These are phyloP conservation scores for Sporothrix brasiliensis DNA, from an alignment of 2,329 filamentous ascomycete species.

Conservation along the genomic window DNA sequence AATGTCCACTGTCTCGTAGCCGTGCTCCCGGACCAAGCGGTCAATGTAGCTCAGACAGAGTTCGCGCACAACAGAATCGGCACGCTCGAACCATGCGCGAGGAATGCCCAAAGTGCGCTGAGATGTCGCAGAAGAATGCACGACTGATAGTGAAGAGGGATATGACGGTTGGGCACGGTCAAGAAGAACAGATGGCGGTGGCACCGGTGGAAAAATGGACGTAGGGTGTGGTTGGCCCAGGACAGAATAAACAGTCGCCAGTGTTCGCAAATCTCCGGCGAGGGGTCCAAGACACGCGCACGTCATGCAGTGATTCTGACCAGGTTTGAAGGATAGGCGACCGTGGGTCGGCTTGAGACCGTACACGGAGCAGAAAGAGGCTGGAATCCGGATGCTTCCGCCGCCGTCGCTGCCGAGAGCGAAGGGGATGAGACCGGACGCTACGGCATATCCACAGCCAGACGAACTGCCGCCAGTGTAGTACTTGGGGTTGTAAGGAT, in stretches of 20 bases:
- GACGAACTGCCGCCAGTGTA: slow-evolving; percentile 79
- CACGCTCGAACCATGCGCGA: slow-evolving; percentile 62
- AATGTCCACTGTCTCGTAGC: slow-evolving; percentile 59
- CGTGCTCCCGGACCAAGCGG: slow-evolving; percentile 55
- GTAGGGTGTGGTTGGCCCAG: slow-evolving; percentile 66
- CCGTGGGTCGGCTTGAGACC: slow-evolving; percentile 73
- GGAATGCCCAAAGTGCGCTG: slow-evolving; percentile 65
- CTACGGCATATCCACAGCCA: slow-evolving; percentile 71
- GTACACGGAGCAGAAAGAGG: slow-evolving; percentile 71
- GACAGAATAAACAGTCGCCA: slow-evolving; percentile 66
- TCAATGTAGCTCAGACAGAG: slow-evolving; percentile 52
- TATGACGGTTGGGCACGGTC: slow-evolving; percentile 33
- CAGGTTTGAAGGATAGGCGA: slow-evolving; percentile 65
- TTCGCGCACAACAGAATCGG: slow-evolving; percentile 48
- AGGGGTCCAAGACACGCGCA: slow-evolving; percentile 70
- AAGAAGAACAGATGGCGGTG: slow-evolving; percentile 38
- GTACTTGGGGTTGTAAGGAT: slow-evolving; percentile 72
- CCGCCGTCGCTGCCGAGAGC: slow-evolving; percentile 74
- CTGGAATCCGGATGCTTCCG: slow-evolving; percentile 73
- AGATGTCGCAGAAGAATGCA: not conserved
- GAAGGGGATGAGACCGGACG: slow-evolving; percentile 69
- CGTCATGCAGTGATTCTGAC: slow-evolving; percentile 60
- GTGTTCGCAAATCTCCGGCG: slow-evolving; percentile 66
- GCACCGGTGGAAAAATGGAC: slow-evolving; percentile 55
- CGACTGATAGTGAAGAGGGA: slow-evolving; percentile 11